Percentiles rank a stretch among this genome's conserved stretches.
Conservation (phyloP, 2,329 filamentous ascomycete genomes). For the Coleophoma cylindrospora region DNA sequence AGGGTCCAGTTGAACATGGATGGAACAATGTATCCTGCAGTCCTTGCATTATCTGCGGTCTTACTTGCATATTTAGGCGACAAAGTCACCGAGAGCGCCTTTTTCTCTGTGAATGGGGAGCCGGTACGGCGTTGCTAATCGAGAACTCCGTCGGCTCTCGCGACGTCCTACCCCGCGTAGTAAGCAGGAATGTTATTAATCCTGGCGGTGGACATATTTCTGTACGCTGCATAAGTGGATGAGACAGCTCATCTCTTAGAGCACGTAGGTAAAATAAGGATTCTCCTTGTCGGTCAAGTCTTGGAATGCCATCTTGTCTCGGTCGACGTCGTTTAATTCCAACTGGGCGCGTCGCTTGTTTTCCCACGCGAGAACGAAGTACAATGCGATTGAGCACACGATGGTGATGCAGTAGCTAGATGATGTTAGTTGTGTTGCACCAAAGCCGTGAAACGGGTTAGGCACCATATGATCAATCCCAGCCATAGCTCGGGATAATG, state of each 20-base stretch:
- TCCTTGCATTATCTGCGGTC: no score
- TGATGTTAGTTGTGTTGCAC: slow-evolving; percentile 8
- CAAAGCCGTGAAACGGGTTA: not conserved
- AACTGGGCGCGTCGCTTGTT: slow-evolving; percentile 47
- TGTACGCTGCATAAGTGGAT: no score
- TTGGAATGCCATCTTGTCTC: slow-evolving; percentile 60
- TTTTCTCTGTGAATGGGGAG: no score
- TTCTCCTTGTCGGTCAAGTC: slow-evolving; percentile 68
- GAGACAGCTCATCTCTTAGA: slow-evolving; percentile 5
- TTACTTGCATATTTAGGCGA: no score
- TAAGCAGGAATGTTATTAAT: no score
- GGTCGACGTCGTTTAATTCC: slow-evolving; percentile 51
- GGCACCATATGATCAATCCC: slow-evolving; percentile 57
- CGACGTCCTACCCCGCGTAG: no score
- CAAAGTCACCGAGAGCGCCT: no score
- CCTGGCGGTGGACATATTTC: no score
- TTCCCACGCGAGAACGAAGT: slow-evolving; percentile 51
- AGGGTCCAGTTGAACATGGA: no score
- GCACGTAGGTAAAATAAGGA: slow-evolving; percentile 55
- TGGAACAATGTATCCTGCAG: no score
- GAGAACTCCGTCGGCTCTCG: no score
- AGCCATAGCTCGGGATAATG: slow-evolving; percentile 72
- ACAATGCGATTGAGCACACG: slow-evolving; percentile 47
- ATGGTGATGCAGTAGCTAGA: slow-evolving; percentile 65
- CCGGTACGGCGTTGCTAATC: no score